phyloP scores from a whole-genome alignment of 179 eudicot species.

The Spergularia azorica region DNA sequence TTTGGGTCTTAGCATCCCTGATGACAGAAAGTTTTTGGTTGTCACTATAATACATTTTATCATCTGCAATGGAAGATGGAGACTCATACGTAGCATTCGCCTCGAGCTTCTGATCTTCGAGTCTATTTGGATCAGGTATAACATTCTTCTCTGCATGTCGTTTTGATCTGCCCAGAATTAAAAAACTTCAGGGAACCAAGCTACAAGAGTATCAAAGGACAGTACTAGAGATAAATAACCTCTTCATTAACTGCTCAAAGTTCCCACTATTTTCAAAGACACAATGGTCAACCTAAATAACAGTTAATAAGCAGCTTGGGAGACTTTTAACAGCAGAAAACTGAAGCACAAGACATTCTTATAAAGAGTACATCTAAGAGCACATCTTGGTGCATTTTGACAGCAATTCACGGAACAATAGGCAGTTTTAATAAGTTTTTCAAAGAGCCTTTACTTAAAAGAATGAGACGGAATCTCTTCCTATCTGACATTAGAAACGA shows the following conservation, averaged over 20 bases:
- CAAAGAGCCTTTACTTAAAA: neutral
- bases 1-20: conserved; percentile 50
- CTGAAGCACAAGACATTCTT: neutral
- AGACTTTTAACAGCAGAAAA: neutral
- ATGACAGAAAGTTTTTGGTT: conserved; percentile 46
- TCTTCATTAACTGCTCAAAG: neutral
- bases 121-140: conserved; percentile 34
- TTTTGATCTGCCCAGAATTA: conserved; percentile 49
- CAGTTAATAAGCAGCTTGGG: neutral
- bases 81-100: conserved; percentile 59
- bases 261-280: neutral
- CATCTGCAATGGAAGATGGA: conserved; percentile 56
- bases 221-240: neutral
- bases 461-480: no score
- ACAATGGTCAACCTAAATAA: neutral
- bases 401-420: neutral
- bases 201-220: neutral
- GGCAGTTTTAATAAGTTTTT: neutral
- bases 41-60: conserved; percentile 62
- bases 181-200: conserved; percentile 11
- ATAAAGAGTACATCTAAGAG: neutral
- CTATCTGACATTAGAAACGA: no score
- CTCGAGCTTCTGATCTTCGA: conserved; percentile 38
- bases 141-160: conserved; percentile 39
- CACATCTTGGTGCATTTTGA: neutral